Evolutionary conservation across 2,329 filamentous ascomycete genomes (phyloP), one percentile per base, ranked within the genome.

Genomic region (Beauveria sp.): DNA sequence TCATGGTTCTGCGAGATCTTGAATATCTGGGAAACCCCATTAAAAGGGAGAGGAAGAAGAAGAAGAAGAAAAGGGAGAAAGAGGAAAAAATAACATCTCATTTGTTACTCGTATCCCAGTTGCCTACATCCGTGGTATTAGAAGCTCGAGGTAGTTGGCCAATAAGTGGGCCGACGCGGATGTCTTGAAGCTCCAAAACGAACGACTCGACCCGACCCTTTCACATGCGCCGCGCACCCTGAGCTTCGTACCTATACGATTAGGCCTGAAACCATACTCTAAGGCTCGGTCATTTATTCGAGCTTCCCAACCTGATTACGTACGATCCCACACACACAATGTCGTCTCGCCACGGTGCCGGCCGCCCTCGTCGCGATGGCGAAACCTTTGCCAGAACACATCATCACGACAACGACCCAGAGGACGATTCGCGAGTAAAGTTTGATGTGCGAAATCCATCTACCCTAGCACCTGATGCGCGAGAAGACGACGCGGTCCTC

Each of bases 401-500:
- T 72, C 87, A 90, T 69, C 78, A 82, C 66, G 82, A 86, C 59
- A 53, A 53, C 48, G 69, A 71, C 53, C 75, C 77, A 54, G 77
- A 80, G 59, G 70, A 72, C 58, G 74, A 76, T 51, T 96, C 96
- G 73, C 92, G 92, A 70, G 89, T 91, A 62, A 91, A 90, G 70
- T 99, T 99, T 75, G 94, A 99, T 73, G 80, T 94, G 58, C 91
- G 94, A 66, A 97, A 99, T 71, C 94, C 94, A 3, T 96, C 92
- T 18, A 92, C 90, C 1, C 84, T 99, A 5, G 93, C 91, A 2
- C 87, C 92, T 1, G 91, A 96, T 71, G 89, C 86, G 2, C 83
- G 84, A 2, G 89, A 89, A 65, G 85, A 76, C 24, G 80, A 92
- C 67, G 84, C 85, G 0, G 83, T 93, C 30, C 83, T 99, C 9